Conservation (phyloP, 164 flowering plant species). For the Vitis rupestris region DNA sequence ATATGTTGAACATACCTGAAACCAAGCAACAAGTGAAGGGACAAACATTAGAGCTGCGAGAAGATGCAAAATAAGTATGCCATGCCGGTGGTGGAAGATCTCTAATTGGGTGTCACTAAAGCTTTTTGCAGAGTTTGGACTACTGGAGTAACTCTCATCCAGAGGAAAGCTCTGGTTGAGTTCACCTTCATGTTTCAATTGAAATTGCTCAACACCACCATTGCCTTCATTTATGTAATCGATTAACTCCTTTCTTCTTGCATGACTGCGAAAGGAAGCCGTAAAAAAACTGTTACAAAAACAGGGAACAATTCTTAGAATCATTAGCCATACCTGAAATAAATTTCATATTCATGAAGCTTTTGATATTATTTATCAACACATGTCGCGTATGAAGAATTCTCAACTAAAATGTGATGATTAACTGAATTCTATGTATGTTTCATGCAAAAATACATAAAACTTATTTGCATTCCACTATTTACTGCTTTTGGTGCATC, state of each 20-base stretch:
- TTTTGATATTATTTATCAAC: not conserved
- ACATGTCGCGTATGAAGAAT: not conserved
- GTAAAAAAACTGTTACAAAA: conserved; percentile 74
- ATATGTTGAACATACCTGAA: conserved; percentile 52
- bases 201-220: conserved; percentile 21
- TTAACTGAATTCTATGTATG: too few species aligned
- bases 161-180: conserved; percentile 24
- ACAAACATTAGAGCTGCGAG: conserved; percentile 75
- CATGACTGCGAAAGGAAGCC: conserved; percentile 80
- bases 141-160: conserved; percentile 45
- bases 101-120: conserved; percentile 79
- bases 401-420: too few species aligned
- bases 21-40: conserved; percentile 88
- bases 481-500: too few species aligned
- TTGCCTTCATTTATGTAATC: conserved; percentile 29
- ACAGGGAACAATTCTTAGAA: conserved; percentile 28
- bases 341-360: not conserved
- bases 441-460: too few species aligned
- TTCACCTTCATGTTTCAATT: conserved; percentile 20
- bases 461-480: too few species aligned
- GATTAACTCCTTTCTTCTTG: conserved; percentile 41
- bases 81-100: conserved; percentile 80
- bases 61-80: conserved; percentile 73
- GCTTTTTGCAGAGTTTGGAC: conserved; percentile 55
- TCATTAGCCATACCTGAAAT: not conserved